Base-by-base conservation (phyloP, 768 basidiomycete species). In the Pulveroboletus ravenelii region DNA sequence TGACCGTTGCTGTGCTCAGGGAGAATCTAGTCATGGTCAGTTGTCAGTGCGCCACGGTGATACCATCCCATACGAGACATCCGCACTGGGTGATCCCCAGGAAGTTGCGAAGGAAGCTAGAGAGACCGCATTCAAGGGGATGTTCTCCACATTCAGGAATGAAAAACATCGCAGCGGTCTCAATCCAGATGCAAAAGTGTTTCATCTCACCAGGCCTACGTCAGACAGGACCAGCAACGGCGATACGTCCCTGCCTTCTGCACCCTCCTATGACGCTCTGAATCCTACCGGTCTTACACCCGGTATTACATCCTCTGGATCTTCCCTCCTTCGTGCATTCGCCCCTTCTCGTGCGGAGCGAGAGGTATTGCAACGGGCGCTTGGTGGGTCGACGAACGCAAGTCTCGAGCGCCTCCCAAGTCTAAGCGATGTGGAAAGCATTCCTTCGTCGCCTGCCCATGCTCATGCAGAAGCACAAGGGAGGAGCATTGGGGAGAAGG, bases 291-390 rank as follows among this genome's bases (percentile, higher is more conserved):
- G 83, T n/a, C 68, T 79, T 41, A 55, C 70, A 39, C 52, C 74
- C 5, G 63, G 71, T 42, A 37, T 56, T 1, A 57, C 74, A 1
- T 62, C 75, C 3, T 75, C 80, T 5, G 73, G 76, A 10, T 77
- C 63, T 41, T 78, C 77, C 29, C 68, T 82, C 18, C 73, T 89
- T 50, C 88, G 87, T 61, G 90, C 89, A 15, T 93, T 93, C 66
- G 89, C 88, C 32, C 90, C 89, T 30, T 92, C 89, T 55, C 87
- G 85, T 47, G 89, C 84, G 54, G 90, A 93, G 75, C 87, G 90
- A 38, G 86, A 90, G 68, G 89, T 78, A 45, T 77, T 93, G 30
- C 83, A 87, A 58, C 84, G 89, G 46, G 87, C 80, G n/a, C 69
- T 92, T 13, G 84, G 85, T 41, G 80, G 84, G 14, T 84, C 84